These are phyloP conservation scores for Hypoxylon rubiginosum DNA, from an alignment of 2,329 filamentous ascomycete species.

Conservation along the genomic window DNA sequence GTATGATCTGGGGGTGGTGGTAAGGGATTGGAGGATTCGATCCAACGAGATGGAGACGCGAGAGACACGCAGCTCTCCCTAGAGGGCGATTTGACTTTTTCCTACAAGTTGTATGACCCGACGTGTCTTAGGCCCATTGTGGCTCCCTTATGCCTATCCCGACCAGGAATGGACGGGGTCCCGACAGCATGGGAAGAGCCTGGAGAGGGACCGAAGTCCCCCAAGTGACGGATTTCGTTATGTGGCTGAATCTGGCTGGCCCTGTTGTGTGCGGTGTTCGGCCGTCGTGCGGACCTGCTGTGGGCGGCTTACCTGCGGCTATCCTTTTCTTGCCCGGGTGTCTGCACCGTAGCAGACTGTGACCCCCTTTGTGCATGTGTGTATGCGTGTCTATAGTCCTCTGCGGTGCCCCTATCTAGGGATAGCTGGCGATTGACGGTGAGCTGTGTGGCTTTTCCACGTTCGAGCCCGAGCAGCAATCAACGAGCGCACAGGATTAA, in stretches of 20 bases:
- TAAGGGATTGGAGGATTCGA: conserved; percentile 36
- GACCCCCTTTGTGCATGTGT: conserved; percentile 35
- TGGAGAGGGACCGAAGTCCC: conserved; percentile 3
- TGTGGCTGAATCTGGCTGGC: conserved; percentile 35
- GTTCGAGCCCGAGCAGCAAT: conserved; percentile 2
- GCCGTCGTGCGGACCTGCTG: conserved; percentile 37
- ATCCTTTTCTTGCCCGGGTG: conserved; percentile 44
- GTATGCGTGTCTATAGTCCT: conserved; percentile 18
- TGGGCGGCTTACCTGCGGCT: conserved; percentile 42
- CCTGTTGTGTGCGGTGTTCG: conserved; percentile 27
- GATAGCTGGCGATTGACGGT: conserved; percentile 9
- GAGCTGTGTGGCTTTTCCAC: conserved; percentile 13
- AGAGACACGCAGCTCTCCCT: conserved; percentile 41
- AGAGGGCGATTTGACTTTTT: conserved; percentile 33
- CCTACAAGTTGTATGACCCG: conserved; percentile 40
- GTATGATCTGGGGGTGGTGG: conserved; percentile 35
- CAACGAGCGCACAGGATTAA: not conserved
- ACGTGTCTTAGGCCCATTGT: conserved; percentile 37
- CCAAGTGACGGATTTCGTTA: conserved; percentile 30
- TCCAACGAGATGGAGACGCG: conserved; percentile 40
- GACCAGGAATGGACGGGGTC: conserved; percentile 24
- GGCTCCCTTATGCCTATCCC: conserved; percentile 7
- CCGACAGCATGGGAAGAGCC: conserved; percentile 32
- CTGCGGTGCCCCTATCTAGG: conserved; percentile 19
- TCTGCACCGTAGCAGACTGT: conserved; percentile 40